These are phyloP conservation scores for Wickerhamiella cacticola DNA, from an alignment of 805 yeast species.

Conservation along the genomic window DNA sequence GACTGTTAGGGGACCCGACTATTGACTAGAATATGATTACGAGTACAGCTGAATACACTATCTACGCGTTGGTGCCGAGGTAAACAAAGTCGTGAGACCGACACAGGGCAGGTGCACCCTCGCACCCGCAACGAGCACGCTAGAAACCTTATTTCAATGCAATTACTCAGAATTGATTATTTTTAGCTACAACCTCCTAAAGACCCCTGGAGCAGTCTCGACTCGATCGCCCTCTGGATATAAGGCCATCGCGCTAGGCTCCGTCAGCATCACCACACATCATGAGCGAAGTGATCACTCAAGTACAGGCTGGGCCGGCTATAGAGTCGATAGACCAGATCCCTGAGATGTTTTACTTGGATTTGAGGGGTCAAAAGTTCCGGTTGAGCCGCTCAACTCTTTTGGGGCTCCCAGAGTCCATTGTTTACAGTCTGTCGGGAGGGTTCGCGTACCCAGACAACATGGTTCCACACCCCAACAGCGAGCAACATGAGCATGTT, in stretches of 20 bases:
- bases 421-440: slow-evolving; percentile 76
- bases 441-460: slow-evolving; percentile 74
- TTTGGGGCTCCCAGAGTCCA: slow-evolving; percentile 83
- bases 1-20: too few relatives aligned
- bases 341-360: slow-evolving; percentile 40
- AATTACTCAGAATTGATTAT: too few relatives aligned
- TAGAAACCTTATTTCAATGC: too few relatives aligned
- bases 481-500: slow-evolving; percentile 15
- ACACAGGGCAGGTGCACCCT: too few relatives aligned
- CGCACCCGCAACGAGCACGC: too few relatives aligned
- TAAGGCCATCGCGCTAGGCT: neutral
- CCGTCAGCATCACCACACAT: slow-evolving; percentile 3
- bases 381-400: slow-evolving; percentile 77
- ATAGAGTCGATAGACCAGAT: slow-evolving; percentile 13
- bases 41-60: too few relatives aligned
- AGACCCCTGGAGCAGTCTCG: too few relatives aligned
- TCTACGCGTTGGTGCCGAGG: too few relatives aligned
- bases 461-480: slow-evolving; percentile 35
- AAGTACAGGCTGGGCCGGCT: slow-evolving; percentile 15
- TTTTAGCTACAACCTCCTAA: too few relatives aligned
- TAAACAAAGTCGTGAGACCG: too few relatives aligned
- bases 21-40: too few relatives aligned
- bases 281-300: slow-evolving; percentile 31
- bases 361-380: slow-evolving; percentile 63
- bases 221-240: neutral